phyloP scores from a whole-genome alignment of 805 yeast species.

The Komagataella kurtzmanii region DNA sequence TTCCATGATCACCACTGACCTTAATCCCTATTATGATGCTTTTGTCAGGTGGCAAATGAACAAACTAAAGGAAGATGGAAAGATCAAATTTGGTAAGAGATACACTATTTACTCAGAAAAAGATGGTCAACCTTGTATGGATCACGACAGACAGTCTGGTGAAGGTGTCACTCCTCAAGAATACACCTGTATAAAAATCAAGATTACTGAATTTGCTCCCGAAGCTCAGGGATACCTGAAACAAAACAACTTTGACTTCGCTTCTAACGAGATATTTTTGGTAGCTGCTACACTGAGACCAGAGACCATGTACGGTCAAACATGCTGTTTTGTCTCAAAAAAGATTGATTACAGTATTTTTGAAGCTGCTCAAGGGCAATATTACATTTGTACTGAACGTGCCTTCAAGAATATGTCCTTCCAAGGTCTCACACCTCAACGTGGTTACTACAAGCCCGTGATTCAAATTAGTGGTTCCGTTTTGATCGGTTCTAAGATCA shows the following conservation, averaged over 20 bases:
- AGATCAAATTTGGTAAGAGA: conserved; percentile 96
- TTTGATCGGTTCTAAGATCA: conserved; percentile 76
- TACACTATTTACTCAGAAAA: conserved; percentile 94
- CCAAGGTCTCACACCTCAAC: conserved; percentile 81
- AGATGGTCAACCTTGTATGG: conserved; percentile 99
- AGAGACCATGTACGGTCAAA: conserved; percentile 98
- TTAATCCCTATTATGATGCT: conserved; percentile 88
- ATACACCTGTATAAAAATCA: conserved; percentile 85
- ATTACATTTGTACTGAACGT: conserved; percentile 80
- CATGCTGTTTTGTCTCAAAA: conserved; percentile 96
- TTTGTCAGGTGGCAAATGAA: conserved; percentile 96
- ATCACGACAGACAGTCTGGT: conserved; percentile 94
- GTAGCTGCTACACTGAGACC: conserved; percentile 98
- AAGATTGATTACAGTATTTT: conserved; percentile 85
- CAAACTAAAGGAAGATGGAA: conserved; percentile 69
- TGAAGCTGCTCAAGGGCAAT: conserved; percentile 66
- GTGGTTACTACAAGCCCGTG: conserved; percentile 63
- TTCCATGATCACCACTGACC: conserved; percentile 88
- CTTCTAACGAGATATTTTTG: conserved; percentile 55
- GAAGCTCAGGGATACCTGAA: conserved; percentile 42
- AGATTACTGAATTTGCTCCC: conserved; percentile 44
- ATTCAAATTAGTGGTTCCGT: conserved; percentile 52
- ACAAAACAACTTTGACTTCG: conserved; percentile 29
- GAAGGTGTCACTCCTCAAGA: conserved; percentile 97
- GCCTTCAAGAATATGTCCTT: conserved; percentile 95